Base-by-base conservation (phyloP, 176 grass and related monocot species). In the Hyparrhenia diplandra region DNA sequence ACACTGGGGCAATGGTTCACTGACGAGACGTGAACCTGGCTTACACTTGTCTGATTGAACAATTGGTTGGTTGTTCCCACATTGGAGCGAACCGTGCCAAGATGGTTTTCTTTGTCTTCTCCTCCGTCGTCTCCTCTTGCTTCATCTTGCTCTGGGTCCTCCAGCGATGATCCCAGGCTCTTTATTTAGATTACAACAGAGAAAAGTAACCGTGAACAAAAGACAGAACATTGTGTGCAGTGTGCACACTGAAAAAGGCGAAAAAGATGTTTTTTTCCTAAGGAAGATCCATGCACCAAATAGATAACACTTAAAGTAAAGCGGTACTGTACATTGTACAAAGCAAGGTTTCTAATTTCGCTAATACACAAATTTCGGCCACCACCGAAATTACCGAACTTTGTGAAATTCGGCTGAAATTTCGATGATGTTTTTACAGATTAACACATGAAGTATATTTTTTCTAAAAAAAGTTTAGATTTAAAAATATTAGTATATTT, bases 31-130 rank as follows among this genome's bases (percentile, higher is more conserved):
- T 54, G 69, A 54, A 42, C 10, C n/a, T 37, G 30, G 17, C 87
- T 78, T 6, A 89, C 88, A 73, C 66, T 82, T 67, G 88, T 78
- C 83, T 78, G 83, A 71, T 41, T 78, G 59, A 89, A 78, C 59
- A 78, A 43, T n/a, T 86, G 78, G 37, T 10, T 21, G 46, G 34
- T 21, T 58, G 34, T 78, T 18, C 74, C 73, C 43, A 73, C 71
- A 18, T 66, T 21, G 0, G 13, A 6, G 10, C 13, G 65, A 59
- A 37, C n/a, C 4, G 7, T 29, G 58, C 77, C 73, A 0, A 77
- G 2, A 5, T 45, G 54, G 2, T 58, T 43, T 0, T 81, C 71
- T 43, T 51, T 71, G 5, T 39, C 77, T 43, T 28, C 43, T 0
- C 51, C 77, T 72, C 39, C 42, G 0, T n/a, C n/a, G n/a, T 70